Percentiles rank a stretch among this genome's conserved stretches.
These are phyloP conservation scores for Talaromyces borbonicus DNA, from an alignment of 495 filamentous ascomycete species.

Conservation along the genomic window DNA sequence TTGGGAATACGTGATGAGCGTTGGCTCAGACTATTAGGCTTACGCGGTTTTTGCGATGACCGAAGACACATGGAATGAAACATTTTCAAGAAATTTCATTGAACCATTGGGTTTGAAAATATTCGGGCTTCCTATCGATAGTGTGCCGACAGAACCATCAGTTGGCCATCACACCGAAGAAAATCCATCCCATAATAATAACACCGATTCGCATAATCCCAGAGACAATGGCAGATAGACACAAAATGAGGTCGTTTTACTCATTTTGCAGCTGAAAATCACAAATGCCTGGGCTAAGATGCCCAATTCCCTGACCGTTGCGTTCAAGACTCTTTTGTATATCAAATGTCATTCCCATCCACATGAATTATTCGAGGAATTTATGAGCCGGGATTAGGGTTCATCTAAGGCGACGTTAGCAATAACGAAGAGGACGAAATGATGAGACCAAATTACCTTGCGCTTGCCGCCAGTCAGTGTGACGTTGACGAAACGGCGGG, in stretches of 20 bases:
- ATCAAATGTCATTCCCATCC: constrained; percentile 4
- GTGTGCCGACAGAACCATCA: not conserved
- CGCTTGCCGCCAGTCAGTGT: constrained; percentile 98
- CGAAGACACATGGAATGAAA: no score
- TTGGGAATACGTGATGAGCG: no score
- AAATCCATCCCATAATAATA: constrained; percentile 4
- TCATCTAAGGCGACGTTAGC: constrained; percentile 19
- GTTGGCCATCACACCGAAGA: not conserved
- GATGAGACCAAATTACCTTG: constrained; percentile 52
- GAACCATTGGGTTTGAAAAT: no score
- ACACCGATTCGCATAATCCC: constrained; percentile 3
- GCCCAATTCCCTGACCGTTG: not conserved
- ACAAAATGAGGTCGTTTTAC: constrained; percentile 4
- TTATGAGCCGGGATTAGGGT: constrained; percentile 29
- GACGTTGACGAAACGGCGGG: constrained; percentile 98
- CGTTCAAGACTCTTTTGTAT: not conserved
- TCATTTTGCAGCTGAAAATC: constrained; percentile 2
- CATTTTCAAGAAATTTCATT: no score
- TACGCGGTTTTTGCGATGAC: no score
- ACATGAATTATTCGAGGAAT: constrained; percentile 4
- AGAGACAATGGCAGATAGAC: constrained; percentile 6
- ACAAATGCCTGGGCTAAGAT: not conserved
- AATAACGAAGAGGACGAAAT: not conserved
- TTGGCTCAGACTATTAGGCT: no score
- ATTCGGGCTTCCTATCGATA: constrained; percentile 1